A percentile compares a stretch with the other conserved stretches of the same genome.
These are phyloP conservation scores for Boechera retrofracta DNA, from an alignment of 345 rosid genomes.

Conservation along the genomic window DNA sequence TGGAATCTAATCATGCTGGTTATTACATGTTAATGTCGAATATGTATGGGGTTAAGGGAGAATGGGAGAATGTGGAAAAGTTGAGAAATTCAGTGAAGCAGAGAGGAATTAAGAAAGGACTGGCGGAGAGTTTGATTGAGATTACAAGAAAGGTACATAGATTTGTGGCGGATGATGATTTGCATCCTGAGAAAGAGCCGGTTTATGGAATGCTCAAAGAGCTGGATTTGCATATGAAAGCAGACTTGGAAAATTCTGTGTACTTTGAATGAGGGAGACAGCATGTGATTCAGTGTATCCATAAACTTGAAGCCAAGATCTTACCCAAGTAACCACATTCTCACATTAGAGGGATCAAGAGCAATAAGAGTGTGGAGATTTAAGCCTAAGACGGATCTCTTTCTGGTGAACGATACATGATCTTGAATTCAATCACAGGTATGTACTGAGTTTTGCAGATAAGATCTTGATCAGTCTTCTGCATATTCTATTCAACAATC, in stretches of 20 bases:
- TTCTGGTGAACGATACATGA: neutral
- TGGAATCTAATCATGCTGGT: conserved; percentile 63
- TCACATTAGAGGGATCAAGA: neutral
- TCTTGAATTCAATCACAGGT: neutral
- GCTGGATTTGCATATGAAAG: conserved; percentile 48
- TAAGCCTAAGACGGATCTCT: neutral
- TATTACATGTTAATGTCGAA: conserved; percentile 58
- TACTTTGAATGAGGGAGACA: conserved; percentile 29
- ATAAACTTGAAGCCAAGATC: conserved; percentile 19
- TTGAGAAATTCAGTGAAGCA: conserved; percentile 51
- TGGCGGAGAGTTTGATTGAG: conserved; percentile 55
- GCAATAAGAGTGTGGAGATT: neutral
- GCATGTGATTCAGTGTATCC: conserved; percentile 27
- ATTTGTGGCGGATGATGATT: conserved; percentile 55
- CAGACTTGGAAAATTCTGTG: conserved; percentile 23
- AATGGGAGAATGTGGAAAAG: conserved; percentile 54
- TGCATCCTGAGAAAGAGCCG: conserved; percentile 46
- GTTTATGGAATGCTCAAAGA: conserved; percentile 51
- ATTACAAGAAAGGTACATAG: conserved; percentile 49
- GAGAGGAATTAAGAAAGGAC: conserved; percentile 52
- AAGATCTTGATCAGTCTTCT: conserved; percentile 12
- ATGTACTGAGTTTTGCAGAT: neutral
- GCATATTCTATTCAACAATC: neutral
- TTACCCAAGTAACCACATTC: neutral
- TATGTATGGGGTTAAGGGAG: conserved; percentile 58